Percentiles rank a stretch among this genome's conserved stretches.
phyloP scores from a whole-genome alignment of 1,284 basidiomycete species.

The Boletus sp. region DNA sequence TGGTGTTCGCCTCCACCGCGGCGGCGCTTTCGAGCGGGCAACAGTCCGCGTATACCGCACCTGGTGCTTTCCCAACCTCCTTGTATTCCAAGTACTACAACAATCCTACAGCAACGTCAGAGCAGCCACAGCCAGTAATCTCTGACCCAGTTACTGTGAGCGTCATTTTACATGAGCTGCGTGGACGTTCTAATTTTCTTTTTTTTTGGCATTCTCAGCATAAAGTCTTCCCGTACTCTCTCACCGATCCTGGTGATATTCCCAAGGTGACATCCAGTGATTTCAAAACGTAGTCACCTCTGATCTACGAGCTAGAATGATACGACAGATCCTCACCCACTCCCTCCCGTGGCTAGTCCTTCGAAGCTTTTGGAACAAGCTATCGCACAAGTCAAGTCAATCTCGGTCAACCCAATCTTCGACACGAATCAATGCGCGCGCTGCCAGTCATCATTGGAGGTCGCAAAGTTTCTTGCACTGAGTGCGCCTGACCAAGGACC shows the following conservation, averaged over 20 bases:
- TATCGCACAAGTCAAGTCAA: conserved; percentile 50
- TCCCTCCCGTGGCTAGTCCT: conserved; percentile 52
- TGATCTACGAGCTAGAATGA: conserved; percentile 38
- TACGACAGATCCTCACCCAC: conserved; percentile 58
- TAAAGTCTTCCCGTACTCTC: conserved; percentile 47
- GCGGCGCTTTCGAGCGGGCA: conserved; percentile 14
- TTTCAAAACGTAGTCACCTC: not conserved
- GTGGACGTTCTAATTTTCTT: not conserved
- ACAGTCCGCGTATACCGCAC: conserved; percentile 50
- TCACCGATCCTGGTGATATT: conserved; percentile 59
- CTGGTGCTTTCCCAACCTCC: conserved; percentile 64
- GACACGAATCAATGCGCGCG: conserved; percentile 51
- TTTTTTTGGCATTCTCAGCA: conserved; percentile 37
- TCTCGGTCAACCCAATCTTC: conserved; percentile 49
- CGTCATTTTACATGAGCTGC: not conserved
- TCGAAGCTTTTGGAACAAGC: conserved; percentile 47
- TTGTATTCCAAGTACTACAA: conserved; percentile 65
- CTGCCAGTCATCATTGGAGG: conserved; percentile 59
- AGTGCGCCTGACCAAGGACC: conserved; percentile 64
- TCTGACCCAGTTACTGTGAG: conserved; percentile 62
- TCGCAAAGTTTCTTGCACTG: conserved; percentile 63
- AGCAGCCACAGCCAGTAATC: conserved; percentile 67
- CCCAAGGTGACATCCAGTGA: conserved; percentile 35
- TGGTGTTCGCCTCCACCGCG: conserved; percentile 11
- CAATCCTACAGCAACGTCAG: conserved; percentile 61